phyloP scores from a whole-genome alignment of 805 yeast genomes.

The Candida coquimbonensis region DNA sequence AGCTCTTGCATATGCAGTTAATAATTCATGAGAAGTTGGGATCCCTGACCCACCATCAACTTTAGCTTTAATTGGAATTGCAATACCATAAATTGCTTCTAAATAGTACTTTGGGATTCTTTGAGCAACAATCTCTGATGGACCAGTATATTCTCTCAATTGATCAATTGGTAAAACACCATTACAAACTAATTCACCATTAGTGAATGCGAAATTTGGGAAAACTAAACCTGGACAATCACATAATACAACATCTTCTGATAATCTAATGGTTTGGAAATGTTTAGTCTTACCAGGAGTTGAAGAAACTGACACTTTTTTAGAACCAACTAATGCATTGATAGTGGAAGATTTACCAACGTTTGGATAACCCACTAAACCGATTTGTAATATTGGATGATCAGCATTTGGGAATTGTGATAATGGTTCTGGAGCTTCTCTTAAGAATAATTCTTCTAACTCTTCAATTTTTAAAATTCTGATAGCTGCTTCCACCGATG shows the following conservation, averaged over 20 bases:
- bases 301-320: constrained; percentile 95
- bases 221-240: constrained; percentile 99
- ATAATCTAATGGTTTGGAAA: constrained; percentile 88
- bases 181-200: constrained; percentile 93
- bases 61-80: constrained; percentile 62
- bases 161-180: constrained; percentile 99
- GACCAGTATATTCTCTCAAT: constrained; percentile 85
- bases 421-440: constrained; percentile 67
- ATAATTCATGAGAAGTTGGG: constrained; percentile 84
- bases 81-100: constrained; percentile 92
- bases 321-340: constrained; percentile 92
- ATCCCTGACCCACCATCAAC: constrained; percentile 88
- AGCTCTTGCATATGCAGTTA: constrained; percentile 90
- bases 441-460: constrained; percentile 70
- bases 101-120: constrained; percentile 83
- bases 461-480: constrained; percentile 77
- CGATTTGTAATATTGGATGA: constrained; percentile 71
- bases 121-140: constrained; percentile 76
- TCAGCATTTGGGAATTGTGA: constrained; percentile 50
- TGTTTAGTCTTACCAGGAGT: constrained; percentile 99
- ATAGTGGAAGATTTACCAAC: constrained; percentile 97
- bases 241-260: constrained; percentile 79
- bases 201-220: constrained; percentile 94
- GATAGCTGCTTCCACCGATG: constrained; percentile 39
- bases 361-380: constrained; percentile 96